These are phyloP conservation scores for Acacia acuminata DNA, from an alignment of 306 rosid species.

Conservation along the genomic window DNA sequence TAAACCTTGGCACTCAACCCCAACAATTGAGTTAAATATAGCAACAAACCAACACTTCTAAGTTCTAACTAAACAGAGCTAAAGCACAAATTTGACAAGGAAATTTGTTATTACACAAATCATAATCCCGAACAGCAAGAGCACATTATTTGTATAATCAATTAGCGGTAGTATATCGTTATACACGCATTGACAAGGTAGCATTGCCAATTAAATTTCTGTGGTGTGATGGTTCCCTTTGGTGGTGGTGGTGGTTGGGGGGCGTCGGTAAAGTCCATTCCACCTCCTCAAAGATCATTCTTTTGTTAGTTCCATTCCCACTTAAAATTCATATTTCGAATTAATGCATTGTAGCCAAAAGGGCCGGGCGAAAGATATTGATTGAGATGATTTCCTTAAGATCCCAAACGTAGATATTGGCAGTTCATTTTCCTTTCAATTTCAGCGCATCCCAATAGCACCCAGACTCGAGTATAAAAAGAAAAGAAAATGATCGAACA, in stretches of 20 bases:
- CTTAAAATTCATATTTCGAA: constrained; percentile 29
- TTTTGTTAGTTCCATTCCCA: not conserved
- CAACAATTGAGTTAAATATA: too few species aligned
- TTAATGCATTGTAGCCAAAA: constrained; percentile 29
- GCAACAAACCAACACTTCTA: not conserved
- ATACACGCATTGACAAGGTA: not conserved
- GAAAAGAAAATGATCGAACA: not conserved
- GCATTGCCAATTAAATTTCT: not conserved
- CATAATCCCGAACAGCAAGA: not conserved
- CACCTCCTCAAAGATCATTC: not conserved
- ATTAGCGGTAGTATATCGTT: not conserved
- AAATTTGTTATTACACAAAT: not conserved
- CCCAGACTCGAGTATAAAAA: not conserved
- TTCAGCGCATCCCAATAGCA: not conserved
- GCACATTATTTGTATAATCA: not conserved
- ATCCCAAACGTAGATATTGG: constrained; percentile 27
- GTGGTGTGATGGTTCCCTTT: not conserved
- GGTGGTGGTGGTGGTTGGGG: too few species aligned
- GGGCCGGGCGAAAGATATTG: not conserved
- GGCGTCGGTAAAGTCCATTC: not conserved
- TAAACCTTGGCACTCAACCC: too few species aligned
- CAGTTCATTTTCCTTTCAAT: not conserved
- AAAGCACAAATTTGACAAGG: constrained; percentile 15
- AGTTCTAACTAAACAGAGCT: not conserved
- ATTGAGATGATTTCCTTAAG: constrained; percentile 24